Percentiles rank a stretch among this genome's conserved stretches.
Evolutionary conservation across 2,329 filamentous ascomycete species (phyloP).

Genomic region (Aspergillus flavus): DNA sequence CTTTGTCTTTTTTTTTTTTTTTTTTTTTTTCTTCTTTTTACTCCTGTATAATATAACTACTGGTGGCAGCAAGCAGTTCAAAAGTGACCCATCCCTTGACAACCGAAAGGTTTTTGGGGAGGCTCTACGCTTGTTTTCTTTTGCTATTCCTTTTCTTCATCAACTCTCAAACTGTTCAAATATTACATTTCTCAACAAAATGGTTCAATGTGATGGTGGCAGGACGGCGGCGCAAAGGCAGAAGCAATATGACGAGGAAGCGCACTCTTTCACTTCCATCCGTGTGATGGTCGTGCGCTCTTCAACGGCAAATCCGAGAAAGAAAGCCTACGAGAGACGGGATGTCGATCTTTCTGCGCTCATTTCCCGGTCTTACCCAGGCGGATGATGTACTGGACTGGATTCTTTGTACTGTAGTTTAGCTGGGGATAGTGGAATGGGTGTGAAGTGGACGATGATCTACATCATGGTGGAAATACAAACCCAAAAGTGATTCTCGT

Average conservation of each 20-base stretch:
- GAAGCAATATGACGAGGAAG: slow-evolving; percentile 1
- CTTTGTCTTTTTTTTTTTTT: slow-evolving; percentile 10
- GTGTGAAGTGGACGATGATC: slow-evolving; percentile 10
- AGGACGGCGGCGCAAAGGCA: slow-evolving; percentile 12
- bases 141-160: slow-evolving; percentile 4
- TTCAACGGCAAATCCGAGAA: slow-evolving; percentile 12
- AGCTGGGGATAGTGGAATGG: slow-evolving; percentile 24
- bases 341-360: slow-evolving; percentile 15
- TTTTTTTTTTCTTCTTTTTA: slow-evolving; percentile 12
- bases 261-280: not conserved
- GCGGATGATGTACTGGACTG: slow-evolving; percentile 23
- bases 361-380: slow-evolving; percentile 16
- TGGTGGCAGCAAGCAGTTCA: slow-evolving; percentile 21
- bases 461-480: slow-evolving; percentile 11
- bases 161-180: slow-evolving; percentile 1
- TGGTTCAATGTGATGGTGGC: slow-evolving; percentile 17
- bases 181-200: slow-evolving; percentile 9
- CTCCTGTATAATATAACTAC: slow-evolving; percentile 27
- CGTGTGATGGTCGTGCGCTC: not conserved
- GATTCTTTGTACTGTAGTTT: slow-evolving; percentile 32
- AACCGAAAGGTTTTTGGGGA: slow-evolving; percentile 15
- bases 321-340: slow-evolving; percentile 22
- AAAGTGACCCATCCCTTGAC: slow-evolving; percentile 23
- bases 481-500: slow-evolving; percentile 22
- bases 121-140: slow-evolving; percentile 9